These are phyloP conservation scores for Zostera marina DNA, from an alignment of 116 monocot genomes.

Conservation along the genomic window DNA sequence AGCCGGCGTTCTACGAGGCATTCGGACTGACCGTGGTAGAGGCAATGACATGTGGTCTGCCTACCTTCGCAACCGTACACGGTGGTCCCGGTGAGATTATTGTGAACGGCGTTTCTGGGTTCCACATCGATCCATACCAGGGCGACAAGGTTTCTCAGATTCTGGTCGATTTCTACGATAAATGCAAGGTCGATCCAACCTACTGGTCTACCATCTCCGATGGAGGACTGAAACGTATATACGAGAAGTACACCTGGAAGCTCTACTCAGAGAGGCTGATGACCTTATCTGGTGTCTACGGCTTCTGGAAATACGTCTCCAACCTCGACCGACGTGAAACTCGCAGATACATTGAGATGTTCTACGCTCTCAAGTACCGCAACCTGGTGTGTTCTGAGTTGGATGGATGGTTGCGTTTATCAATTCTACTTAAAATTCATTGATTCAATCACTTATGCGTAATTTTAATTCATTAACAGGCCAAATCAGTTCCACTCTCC, in stretches of 20 bases:
- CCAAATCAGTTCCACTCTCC: constrained; percentile 48
- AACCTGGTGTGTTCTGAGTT: constrained; percentile 30
- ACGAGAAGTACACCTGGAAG: constrained; percentile 95
- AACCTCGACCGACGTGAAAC: constrained; percentile 69
- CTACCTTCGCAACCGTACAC: constrained; percentile 66
- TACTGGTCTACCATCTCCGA: constrained; percentile 59
- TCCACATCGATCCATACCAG: constrained; percentile 79
- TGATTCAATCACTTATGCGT: neutral
- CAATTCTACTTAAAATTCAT: too few species aligned
- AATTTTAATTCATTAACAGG: constrained; percentile 23
- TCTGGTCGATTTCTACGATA: constrained; percentile 64
- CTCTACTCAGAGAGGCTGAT: constrained; percentile 82
- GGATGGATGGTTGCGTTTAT: too few species aligned
- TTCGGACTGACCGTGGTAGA: constrained; percentile 80
- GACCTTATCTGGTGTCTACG: constrained; percentile 74
- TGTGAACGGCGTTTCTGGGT: constrained; percentile 61
- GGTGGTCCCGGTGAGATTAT: constrained; percentile 86
- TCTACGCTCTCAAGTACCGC: constrained; percentile 64
- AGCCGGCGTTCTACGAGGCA: constrained; percentile 89
- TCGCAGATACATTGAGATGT: constrained; percentile 74
- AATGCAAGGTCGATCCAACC: constrained; percentile 44
- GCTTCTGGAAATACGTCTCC: constrained; percentile 87
- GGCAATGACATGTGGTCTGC: constrained; percentile 80
- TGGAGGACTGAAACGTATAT: constrained; percentile 53
- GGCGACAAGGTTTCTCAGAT: constrained; percentile 56